A percentile compares a stretch with the other conserved stretches of the same genome.
Conservation (phyloP, 73 alveolate genomes). For the Paramecium tetraurelia region DNA sequence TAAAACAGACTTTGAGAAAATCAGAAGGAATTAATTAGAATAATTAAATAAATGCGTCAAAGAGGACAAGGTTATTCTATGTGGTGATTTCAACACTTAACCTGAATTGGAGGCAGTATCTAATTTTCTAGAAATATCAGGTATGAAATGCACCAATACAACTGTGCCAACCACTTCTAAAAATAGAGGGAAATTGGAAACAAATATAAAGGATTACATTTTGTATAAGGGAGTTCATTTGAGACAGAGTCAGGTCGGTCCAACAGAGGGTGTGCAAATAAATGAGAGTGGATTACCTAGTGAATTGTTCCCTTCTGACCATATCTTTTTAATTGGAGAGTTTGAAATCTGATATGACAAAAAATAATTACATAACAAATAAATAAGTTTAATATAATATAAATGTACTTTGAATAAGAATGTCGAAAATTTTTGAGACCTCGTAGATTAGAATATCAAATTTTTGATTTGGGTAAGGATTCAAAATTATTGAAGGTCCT, state of each 20-base stretch:
- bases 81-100: conserved; percentile 40
- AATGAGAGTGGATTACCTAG: conserved; percentile 4
- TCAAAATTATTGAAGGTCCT: background rate
- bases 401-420: background rate
- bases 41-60: background rate
- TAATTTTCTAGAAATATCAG: background rate
- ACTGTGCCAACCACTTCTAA: background rate
- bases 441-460: background rate
- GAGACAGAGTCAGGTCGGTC: background rate
- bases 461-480: background rate
- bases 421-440: conserved; percentile 39
- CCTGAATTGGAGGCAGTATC: conserved; percentile 29
- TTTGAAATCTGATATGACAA: background rate
- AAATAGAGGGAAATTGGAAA: conserved; percentile 46
- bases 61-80: background rate
- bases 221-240: background rate
- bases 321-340: background rate
- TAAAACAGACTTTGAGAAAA: background rate
- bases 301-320: conserved; percentile 15
- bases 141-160: background rate
- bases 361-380: background rate
- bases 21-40: background rate
- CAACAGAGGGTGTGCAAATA: background rate
- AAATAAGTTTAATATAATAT: background rate
- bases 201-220: conserved; percentile 12